These are phyloP conservation scores for Kockiozyma suomiensis DNA, from an alignment of 805 yeast genomes.

Conservation along the genomic window DNA sequence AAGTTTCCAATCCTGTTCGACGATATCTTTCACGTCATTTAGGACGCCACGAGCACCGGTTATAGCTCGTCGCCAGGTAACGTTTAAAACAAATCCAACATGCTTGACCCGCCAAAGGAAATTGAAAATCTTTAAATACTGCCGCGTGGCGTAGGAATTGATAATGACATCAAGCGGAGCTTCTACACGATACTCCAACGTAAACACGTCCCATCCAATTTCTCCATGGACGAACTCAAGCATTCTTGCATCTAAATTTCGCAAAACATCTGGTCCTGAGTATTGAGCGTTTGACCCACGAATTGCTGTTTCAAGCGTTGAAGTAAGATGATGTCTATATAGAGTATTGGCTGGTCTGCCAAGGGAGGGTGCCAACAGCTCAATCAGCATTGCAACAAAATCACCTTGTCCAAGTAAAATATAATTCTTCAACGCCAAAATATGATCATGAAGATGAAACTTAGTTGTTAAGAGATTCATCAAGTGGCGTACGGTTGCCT, in stretches of 20 bases:
- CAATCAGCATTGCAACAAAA: conserved; percentile 67
- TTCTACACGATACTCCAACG: conserved; percentile 66
- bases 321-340: conserved; percentile 66
- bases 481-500: conserved; percentile 57
- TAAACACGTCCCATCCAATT: conserved; percentile 90
- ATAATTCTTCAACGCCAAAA: conserved; percentile 65
- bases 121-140: conserved; percentile 78
- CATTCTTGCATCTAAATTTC: conserved; percentile 78
- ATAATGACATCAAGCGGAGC: conserved; percentile 61
- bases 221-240: conserved; percentile 72
- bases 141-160: conserved; percentile 49
- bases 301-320: conserved; percentile 66
- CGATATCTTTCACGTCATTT: conserved; percentile 13
- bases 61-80: conserved; percentile 50
- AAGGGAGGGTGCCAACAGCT: conserved; percentile 56
- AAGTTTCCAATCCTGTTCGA: conserved; percentile 35
- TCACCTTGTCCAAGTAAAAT: conserved; percentile 79
- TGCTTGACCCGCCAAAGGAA: conserved; percentile 80
- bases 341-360: conserved; percentile 64
- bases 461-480: conserved; percentile 54
- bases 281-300: conserved; percentile 42
- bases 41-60: conserved; percentile 37
- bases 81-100: conserved; percentile 54
- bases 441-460: conserved; percentile 54
- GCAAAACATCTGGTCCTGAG: conserved; percentile 47